Percentiles rank a stretch among this genome's conserved stretches.
Conservation (phyloP, 352 stramenopile genomes). For the Saprolegnia diclina region DNA sequence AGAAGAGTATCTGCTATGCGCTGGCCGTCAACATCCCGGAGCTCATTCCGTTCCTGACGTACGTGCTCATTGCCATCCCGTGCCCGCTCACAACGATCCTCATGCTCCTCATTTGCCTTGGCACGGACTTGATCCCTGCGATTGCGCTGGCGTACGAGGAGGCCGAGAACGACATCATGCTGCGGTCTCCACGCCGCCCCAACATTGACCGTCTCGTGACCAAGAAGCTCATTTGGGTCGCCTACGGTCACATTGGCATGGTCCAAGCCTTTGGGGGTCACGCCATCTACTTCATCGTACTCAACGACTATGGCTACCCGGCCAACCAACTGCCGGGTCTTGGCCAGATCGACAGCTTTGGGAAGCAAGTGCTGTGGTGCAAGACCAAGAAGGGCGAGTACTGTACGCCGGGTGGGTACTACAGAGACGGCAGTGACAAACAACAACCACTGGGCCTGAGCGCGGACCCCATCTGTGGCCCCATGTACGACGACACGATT, state of each 20-base stretch:
- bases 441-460: slow-evolving; percentile 29
- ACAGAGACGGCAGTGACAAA: slow-evolving; percentile 29
- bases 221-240: slow-evolving; percentile 83
- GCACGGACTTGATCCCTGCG: slow-evolving; percentile 89
- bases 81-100: slow-evolving; percentile 86
- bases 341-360: slow-evolving; percentile 51
- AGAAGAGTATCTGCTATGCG: slow-evolving; percentile 92
- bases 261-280: slow-evolving; percentile 82
- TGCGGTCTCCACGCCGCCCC: slow-evolving; percentile 65
- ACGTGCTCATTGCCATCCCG: slow-evolving; percentile 81
- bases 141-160: slow-evolving; percentile 91
- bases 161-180: slow-evolving; percentile 85
- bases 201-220: slow-evolving; percentile 84
- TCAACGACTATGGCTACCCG: slow-evolving; percentile 87
- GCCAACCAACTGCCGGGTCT: slow-evolving; percentile 49
- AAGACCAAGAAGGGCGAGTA: slow-evolving; percentile 58
- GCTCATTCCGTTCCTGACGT: slow-evolving; percentile 76
- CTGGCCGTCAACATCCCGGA: slow-evolving; percentile 90
- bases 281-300: slow-evolving; percentile 82
- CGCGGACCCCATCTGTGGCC: slow-evolving; percentile 28
- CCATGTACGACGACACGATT: slow-evolving; percentile 34
- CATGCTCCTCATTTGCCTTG: slow-evolving; percentile 89
- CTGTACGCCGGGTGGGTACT: slow-evolving; percentile 36
- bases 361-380: slow-evolving; percentile 67
- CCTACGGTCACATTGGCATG: slow-evolving; percentile 85